Evolutionary conservation across 345 rosid genomes (phyloP).

Genomic region (Lagerstroemia speciosa): DNA sequence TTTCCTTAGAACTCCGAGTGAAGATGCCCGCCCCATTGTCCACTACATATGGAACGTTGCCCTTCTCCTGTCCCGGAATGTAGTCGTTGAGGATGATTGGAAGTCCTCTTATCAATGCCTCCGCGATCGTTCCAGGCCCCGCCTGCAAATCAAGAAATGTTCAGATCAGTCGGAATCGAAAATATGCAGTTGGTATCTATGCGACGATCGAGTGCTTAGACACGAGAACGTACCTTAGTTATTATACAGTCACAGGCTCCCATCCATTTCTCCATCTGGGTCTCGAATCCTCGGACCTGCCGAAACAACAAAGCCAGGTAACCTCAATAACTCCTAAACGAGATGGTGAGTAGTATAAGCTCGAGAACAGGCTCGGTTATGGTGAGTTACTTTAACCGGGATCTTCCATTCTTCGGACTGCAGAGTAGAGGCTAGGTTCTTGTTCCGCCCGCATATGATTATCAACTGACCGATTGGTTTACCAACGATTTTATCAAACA

Average conservation of each 20-base stretch:
- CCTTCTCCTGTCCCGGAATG: conserved; percentile 99
- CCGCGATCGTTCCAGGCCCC: conserved; percentile 98
- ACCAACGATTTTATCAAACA: conserved; percentile 38
- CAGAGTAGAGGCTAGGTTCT: conserved; percentile 49
- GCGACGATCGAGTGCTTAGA: neutral
- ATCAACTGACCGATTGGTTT: conserved; percentile 84
- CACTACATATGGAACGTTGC: conserved; percentile 93
- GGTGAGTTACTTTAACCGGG: conserved; percentile 62
- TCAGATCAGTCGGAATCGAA: neutral
- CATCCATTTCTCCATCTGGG: conserved; percentile 98
- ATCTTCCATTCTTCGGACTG: conserved; percentile 69
- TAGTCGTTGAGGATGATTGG: conserved; percentile 93
- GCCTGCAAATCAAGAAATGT: conserved; percentile 37
- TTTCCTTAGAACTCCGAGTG: conserved; percentile 86
- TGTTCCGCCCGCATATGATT: conserved; percentile 90
- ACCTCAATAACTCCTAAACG: neutral
- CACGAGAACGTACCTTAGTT: conserved; percentile 38
- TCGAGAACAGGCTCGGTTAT: neutral
- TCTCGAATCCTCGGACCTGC: conserved; percentile 84
- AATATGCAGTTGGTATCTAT: neutral
- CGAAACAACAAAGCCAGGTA: neutral
- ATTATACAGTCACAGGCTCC: conserved; percentile 96
- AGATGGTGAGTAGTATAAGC: neutral
- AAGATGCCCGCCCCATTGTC: conserved; percentile 87
- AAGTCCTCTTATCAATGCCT: conserved; percentile 80